Base-by-base conservation (phyloP, 352 stramenopile genomes). In the Plasmopara halstedii region DNA sequence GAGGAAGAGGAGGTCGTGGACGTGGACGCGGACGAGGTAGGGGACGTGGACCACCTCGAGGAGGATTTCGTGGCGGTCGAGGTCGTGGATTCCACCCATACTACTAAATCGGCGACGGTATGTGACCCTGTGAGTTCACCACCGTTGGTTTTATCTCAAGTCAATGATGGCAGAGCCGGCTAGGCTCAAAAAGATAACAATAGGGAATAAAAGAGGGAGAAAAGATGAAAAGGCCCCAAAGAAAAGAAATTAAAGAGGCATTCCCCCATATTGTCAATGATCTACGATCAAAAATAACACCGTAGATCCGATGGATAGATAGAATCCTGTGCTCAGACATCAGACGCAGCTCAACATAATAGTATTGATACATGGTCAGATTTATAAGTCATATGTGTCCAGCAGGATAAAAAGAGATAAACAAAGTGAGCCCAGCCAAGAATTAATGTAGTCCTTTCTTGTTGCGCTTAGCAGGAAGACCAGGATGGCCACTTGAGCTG, bases 51-150 rank as follows among this genome's bases (percentile, higher is more conserved):
- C 58, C 61, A 8, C 62, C 68, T 9, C 67, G 77, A 41, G 64
- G 80, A 20, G 73, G 79, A 36, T 80, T 82, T 51, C 72, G 83
- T 38, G 63, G 83, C 32, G 77, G 82, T n/a, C 53, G 78, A 15
- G 79, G 76, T 26, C 71, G 81, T 25, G 80, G 70, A 13, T 88
- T 81, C 58, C 77, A 88, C 49, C 77, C 77, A 21, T 88, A 86
- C 62, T 85, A 61, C 54, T 85, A 67, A 48, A 47, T 37, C 26
- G 39, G 15, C n/a, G 4, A 39, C 35, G 18, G 15, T 32, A 29
- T 33, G 6, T 11, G 31, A n/a, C n/a, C n/a, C n/a, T n/a, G n/a
- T n/a, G n/a, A n/a, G n/a, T n/a, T n/a, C n/a, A n/a, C n/a, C n/a
- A n/a, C n/a, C n/a, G n/a, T n/a, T n/a, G n/a, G n/a, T n/a, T n/a